Evolutionary conservation across 495 filamentous ascomycete genomes (phyloP).

Genomic region (Margaritispora aquatica): DNA sequence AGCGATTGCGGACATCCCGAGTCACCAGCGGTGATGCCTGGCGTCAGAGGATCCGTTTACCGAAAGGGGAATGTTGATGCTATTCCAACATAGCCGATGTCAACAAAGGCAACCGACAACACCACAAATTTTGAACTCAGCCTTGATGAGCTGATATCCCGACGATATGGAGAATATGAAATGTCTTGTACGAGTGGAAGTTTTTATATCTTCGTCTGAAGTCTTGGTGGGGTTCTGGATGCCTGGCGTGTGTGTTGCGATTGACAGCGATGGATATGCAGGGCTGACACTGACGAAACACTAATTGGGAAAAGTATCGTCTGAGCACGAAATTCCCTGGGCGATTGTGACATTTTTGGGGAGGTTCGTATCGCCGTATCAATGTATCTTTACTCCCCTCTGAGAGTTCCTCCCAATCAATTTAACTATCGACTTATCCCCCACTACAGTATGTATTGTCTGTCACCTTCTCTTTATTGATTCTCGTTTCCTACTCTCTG

Average conservation of each 20-base stretch:
- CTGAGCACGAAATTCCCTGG: neutral
- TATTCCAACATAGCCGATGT: conserved; percentile 12
- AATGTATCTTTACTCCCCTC: neutral
- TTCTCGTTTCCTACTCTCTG: neutral
- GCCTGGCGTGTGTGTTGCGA: conserved; percentile 7
- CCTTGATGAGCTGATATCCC: neutral
- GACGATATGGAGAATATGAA: conserved; percentile 1
- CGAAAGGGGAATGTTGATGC: conserved; percentile 15
- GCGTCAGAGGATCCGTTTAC: conserved; percentile 11
- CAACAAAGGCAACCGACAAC: conserved; percentile 7
- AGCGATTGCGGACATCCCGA: neutral
- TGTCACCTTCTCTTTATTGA: too few relatives aligned
- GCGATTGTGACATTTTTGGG: neutral
- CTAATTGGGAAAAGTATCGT: neutral
- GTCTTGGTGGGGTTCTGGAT: neutral
- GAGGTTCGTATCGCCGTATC: neutral
- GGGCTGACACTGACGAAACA: conserved; percentile 1
- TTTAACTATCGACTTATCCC: neutral
- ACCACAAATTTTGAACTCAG: conserved; percentile 23
- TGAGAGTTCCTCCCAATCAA: neutral
- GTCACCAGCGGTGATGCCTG: conserved; percentile 14
- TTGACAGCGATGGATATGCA: neutral
- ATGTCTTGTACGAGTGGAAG: neutral
- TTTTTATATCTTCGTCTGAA: neutral
- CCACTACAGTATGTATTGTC: neutral